A percentile compares a stretch with the other conserved stretches of the same genome.
These are phyloP conservation scores for Endocarpon pusillum DNA, from an alignment of 495 filamentous ascomycete species.

Conservation along the genomic window DNA sequence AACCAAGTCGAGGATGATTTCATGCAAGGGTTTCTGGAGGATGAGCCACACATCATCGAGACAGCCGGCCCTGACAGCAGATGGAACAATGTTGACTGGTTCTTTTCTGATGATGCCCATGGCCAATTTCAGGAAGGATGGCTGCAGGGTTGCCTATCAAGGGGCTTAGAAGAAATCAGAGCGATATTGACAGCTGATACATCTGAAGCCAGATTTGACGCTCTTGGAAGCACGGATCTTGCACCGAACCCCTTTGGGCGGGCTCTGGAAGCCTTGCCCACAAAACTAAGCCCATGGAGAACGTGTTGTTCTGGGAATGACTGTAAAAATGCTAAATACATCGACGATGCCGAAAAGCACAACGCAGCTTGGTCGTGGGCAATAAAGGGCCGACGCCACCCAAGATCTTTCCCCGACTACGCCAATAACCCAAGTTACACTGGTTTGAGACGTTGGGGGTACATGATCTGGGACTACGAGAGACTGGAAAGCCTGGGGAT, in stretches of 20 bases:
- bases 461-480: neutral
- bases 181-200: neutral
- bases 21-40: neutral
- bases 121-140: neutral
- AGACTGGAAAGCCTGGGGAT: neutral
- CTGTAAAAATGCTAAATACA: neutral
- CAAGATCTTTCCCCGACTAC: neutral
- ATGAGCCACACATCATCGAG: neutral
- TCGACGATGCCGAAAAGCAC: neutral
- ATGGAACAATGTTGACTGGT: neutral
- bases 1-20: neutral
- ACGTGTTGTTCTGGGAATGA: neutral
- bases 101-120: neutral
- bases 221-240: neutral
- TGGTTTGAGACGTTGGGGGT: neutral
- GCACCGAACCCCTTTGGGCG: neutral
- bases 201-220: neutral
- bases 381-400: too few relatives aligned
- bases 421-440: neutral
- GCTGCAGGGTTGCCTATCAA: neutral
- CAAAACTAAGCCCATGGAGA: neutral
- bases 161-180: neutral
- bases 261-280: neutral
- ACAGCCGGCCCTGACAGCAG: neutral
- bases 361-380: neutral